These are phyloP conservation scores for Talaromyces marneffei DNA, from an alignment of 2,329 filamentous ascomycete species.

Conservation along the genomic window DNA sequence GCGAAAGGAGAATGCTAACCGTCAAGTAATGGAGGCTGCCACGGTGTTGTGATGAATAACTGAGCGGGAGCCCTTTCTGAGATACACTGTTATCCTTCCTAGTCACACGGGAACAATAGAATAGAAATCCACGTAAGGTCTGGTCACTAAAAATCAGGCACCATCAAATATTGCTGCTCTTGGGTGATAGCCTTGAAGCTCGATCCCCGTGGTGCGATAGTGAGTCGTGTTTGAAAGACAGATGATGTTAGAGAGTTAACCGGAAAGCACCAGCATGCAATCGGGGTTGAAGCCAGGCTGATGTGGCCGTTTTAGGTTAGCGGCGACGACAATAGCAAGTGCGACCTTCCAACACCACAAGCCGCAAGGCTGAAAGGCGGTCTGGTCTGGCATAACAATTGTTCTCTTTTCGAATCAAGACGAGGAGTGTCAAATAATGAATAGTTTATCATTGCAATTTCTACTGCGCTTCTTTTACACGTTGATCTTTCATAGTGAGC, in stretches of 20 bases:
- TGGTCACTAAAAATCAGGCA: conserved; percentile 13
- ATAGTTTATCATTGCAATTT: background rate
- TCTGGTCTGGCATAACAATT: conserved; percentile 7
- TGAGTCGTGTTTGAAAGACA: conserved; percentile 22
- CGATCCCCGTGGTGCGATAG: conserved; percentile 21
- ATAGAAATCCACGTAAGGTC: background rate
- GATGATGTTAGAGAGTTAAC: conserved; percentile 28
- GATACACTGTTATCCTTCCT: conserved; percentile 7
- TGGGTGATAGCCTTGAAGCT: conserved; percentile 14
- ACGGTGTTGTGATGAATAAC: conserved; percentile 32
- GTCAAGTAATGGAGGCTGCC: conserved; percentile 40
- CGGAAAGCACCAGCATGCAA: conserved; percentile 27
- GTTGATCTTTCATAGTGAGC: background rate
- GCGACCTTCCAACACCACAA: background rate
- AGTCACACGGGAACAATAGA: conserved; percentile 3
- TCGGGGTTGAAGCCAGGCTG: conserved; percentile 34
- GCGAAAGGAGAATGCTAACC: conserved; percentile 31
- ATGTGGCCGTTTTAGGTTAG: conserved; percentile 40
- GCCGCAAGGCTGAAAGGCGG: conserved; percentile 16
- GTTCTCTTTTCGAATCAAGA: background rate
- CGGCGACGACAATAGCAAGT: conserved; percentile 22
- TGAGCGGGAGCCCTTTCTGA: conserved; percentile 9
- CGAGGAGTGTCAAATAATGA: background rate
- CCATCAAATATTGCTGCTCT: conserved; percentile 16
- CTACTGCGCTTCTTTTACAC: background rate